Conservation (phyloP, 352 stramenopile genomes). For the Pythium monospermum region DNA sequence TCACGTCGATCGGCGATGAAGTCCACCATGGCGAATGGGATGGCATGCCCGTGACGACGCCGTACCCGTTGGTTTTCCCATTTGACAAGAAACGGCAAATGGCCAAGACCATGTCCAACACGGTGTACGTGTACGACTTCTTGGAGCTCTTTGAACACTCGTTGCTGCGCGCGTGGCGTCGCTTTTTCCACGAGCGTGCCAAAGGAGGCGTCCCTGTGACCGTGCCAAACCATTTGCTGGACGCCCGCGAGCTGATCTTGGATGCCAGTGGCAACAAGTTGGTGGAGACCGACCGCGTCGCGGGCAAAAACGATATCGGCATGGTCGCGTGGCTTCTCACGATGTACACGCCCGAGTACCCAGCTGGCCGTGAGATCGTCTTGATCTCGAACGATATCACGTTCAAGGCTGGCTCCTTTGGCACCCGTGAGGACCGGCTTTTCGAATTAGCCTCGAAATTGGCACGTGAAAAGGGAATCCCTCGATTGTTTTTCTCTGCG, state of each 20-base stretch:
- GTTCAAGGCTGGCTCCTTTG: constrained; percentile 98
- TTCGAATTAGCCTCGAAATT: constrained; percentile 98
- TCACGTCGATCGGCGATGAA: constrained; percentile 88
- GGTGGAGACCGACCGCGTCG: constrained; percentile 64
- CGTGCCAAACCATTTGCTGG: constrained; percentile 91
- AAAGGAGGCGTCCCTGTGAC: constrained; percentile 53
- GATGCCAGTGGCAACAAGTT: constrained; percentile 63
- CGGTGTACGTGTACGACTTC: constrained; percentile 99
- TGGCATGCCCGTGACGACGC: constrained; percentile 90
- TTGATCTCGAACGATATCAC: constrained; percentile 99
- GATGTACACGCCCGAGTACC: constrained; percentile 98
- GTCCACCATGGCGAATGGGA: constrained; percentile 92
- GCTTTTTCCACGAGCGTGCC: constrained; percentile 78
- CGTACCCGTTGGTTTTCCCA: constrained; percentile 96
- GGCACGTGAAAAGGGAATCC: constrained; percentile 90
- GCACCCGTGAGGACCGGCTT: constrained; percentile 97
- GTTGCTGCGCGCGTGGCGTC: constrained; percentile 92
- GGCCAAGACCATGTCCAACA: constrained; percentile 94
- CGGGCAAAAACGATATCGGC: constrained; percentile 97
- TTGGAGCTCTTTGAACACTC: constrained; percentile 97
- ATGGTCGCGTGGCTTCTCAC: constrained; percentile 99
- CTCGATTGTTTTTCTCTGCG: constrained; percentile 98
- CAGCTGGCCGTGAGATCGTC: constrained; percentile 94
- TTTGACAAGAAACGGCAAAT: constrained; percentile 94
- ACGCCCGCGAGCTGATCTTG: constrained; percentile 93